Base-by-base conservation (phyloP, 345 rosid genomes). In the Rhizophora mangle region DNA sequence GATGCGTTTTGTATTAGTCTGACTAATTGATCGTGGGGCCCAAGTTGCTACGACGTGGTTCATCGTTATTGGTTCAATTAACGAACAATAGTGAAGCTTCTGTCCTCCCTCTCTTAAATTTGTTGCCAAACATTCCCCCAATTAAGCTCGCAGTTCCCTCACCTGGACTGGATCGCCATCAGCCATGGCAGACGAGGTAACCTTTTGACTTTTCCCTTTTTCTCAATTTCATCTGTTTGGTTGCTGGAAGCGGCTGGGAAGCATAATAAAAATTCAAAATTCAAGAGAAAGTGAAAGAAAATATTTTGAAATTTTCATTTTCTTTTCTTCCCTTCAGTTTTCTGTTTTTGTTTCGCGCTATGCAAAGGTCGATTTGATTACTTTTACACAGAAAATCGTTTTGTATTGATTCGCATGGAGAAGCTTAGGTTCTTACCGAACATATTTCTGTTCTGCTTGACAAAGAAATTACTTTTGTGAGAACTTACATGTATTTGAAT, bases 181-280 rank as follows among this genome's bases (percentile, higher is more conserved):
- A 19, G 22, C 68, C 57, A 64, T 64, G 68, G 68, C 68, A 0
- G 68, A 64, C 39, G 58, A 64, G 68, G 68, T 64, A 64, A 49
- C 27, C 24, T 30, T 29, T 64, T 20, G 57, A 47, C 49, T 43
- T 13, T 46, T 21, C 16, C 26, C 13, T 49, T 20, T 30, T 15
- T 29, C 10, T 29, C 10, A 29, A 4, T 56, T 21, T 9, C 27
- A 4, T 29, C 31, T 26, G 36, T 19, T 29, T 64, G 39, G 68
- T 64, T 7, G 22, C 68, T 36, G 19, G 39, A 29, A 46, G 19
- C 34, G 7, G 55, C 11, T 55, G 27, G 5, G 27, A 39, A 37
- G 8, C 8, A 63, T 3, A 39, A 21, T 21, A n/a, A 19, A 63
- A 63, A 63, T 63, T 11, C 31, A 20, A 63, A 63, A 63, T 63